Evolutionary conservation across 495 filamentous ascomycete species (phyloP).

Genomic region (Aspergillus taichungensis): DNA sequence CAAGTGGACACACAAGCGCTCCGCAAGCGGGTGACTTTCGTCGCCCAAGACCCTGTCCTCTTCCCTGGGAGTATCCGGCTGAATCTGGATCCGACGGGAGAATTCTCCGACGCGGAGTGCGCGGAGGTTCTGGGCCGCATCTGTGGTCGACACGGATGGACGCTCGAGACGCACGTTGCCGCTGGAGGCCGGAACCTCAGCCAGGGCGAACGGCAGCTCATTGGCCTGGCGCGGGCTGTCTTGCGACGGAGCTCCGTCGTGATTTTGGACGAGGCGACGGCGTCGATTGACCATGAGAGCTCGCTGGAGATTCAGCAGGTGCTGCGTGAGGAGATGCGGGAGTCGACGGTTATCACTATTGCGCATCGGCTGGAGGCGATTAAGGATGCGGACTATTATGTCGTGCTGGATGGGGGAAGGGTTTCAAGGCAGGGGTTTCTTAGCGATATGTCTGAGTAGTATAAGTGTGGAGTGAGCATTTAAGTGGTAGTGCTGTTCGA

Average conservation of each 20-base stretch:
- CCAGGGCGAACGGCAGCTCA: constrained; percentile 54
- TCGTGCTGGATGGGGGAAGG: constrained; percentile 60
- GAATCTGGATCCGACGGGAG: constrained; percentile 46
- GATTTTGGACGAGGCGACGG: constrained; percentile 77
- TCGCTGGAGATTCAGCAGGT: constrained; percentile 70
- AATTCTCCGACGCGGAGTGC: constrained; percentile 44
- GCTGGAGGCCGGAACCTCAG: constrained; percentile 50
- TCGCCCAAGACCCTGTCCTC: constrained; percentile 57
- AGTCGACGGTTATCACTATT: constrained; percentile 80
- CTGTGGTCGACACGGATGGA: constrained; percentile 44
- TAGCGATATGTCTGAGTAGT: constrained; percentile 9
- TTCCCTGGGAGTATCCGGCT: constrained; percentile 52
- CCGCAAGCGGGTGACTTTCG: constrained; percentile 50
- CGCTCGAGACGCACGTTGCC: constrained; percentile 45
- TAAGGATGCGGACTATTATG: constrained; percentile 62
- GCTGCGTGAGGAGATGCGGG: constrained; percentile 60
- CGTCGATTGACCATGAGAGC: constrained; percentile 71
- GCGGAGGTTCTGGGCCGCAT: constrained; percentile 41
- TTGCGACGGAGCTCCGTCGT: constrained; percentile 50
- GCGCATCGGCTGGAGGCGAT: constrained; percentile 78
- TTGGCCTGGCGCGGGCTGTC: constrained; percentile 50
- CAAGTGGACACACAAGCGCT: constrained; percentile 51
- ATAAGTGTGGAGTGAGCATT: not conserved
- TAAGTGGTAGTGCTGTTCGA: too few species aligned
- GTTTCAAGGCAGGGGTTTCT: constrained; percentile 33